These are phyloP conservation scores for Diddensiella caesifluorescens DNA, from an alignment of 805 yeast species.

Conservation along the genomic window DNA sequence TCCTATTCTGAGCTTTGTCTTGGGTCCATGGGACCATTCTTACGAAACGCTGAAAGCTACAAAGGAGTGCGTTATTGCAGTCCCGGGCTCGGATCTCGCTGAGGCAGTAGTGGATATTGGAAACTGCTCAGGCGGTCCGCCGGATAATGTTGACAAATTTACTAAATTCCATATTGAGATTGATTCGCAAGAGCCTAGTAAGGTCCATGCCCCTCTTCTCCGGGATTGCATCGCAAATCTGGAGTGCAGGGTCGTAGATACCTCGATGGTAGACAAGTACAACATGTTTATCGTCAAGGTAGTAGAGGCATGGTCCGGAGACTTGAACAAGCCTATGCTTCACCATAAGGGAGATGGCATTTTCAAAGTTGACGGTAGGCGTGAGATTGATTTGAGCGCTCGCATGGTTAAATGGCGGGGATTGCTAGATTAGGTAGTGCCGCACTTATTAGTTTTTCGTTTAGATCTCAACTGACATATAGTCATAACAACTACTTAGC, in stretches of 20 bases:
- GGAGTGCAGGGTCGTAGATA: conserved; percentile 14
- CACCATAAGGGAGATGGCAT: conserved; percentile 15
- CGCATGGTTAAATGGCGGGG: conserved; percentile 16
- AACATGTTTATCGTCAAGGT: conserved; percentile 11
- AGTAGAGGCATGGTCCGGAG: conserved; percentile 12
- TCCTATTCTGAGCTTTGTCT: conserved; percentile 8
- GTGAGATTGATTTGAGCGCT: conserved; percentile 5
- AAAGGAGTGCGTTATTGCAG: conserved; percentile 13
- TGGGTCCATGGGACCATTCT: conserved; percentile 16
- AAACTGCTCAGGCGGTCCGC: conserved; percentile 12
- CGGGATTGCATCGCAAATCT: conserved; percentile 11
- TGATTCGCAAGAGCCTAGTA: conserved; percentile 6
- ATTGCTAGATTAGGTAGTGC: conserved; percentile 5
- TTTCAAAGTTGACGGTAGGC: conserved; percentile 8
- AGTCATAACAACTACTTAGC: no score
- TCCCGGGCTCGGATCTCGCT: conserved; percentile 8
- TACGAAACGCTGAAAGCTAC: conserved; percentile 9
- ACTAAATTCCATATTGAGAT: conserved; percentile 1
- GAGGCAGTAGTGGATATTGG: conserved; percentile 16
- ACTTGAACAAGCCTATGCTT: conserved; percentile 4
- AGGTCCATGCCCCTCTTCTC: conserved; percentile 10
- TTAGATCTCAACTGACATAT: no score
- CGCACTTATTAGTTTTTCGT: no score
- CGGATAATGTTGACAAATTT: conserved; percentile 11
- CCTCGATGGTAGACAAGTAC: conserved; percentile 5